Percentiles rank a stretch among this genome's conserved stretches.
These are phyloP conservation scores for Colletotrichum lini DNA, from an alignment of 2,329 filamentous ascomycete genomes.

Conservation along the genomic window DNA sequence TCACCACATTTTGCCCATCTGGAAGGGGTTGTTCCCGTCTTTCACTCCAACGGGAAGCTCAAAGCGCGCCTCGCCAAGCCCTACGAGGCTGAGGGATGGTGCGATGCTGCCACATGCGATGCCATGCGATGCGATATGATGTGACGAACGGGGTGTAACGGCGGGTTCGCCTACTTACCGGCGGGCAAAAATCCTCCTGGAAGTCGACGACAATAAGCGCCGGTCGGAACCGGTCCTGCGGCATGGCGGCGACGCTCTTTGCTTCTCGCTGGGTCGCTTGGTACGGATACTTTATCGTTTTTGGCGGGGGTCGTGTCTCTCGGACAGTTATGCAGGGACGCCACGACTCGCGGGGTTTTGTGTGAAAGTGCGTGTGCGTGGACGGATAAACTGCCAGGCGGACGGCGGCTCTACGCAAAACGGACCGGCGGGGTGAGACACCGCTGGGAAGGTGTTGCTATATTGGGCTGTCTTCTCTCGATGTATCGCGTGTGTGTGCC, in stretches of 20 bases:
- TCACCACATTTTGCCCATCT: no score
- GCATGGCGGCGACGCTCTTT: slow-evolving; percentile 42
- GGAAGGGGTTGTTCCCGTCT: no score
- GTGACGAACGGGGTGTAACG: slow-evolving; percentile 29
- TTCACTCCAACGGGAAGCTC: no score
- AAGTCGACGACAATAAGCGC: slow-evolving; percentile 84
- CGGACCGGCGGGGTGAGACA: background rate
- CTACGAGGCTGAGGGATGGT: background rate
- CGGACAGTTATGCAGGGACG: background rate
- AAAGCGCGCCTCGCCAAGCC: background rate
- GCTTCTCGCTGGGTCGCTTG: background rate
- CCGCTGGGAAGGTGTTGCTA: background rate
- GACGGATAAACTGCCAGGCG: background rate
- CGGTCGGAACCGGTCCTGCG: slow-evolving; percentile 56
- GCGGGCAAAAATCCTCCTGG: slow-evolving; percentile 95
- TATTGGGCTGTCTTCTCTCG: background rate
- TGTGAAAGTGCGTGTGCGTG: background rate
- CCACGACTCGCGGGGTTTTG: background rate
- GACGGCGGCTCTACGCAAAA: background rate
- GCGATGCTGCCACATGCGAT: no score
- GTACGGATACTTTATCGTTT: background rate
- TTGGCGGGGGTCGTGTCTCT: background rate
- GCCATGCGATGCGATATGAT: background rate
- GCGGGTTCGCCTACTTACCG: slow-evolving; percentile 69
- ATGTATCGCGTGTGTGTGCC: background rate